These are phyloP conservation scores for Tubosaeta sp. DNA, from an alignment of 768 basidiomycete genomes.

Conservation along the genomic window DNA sequence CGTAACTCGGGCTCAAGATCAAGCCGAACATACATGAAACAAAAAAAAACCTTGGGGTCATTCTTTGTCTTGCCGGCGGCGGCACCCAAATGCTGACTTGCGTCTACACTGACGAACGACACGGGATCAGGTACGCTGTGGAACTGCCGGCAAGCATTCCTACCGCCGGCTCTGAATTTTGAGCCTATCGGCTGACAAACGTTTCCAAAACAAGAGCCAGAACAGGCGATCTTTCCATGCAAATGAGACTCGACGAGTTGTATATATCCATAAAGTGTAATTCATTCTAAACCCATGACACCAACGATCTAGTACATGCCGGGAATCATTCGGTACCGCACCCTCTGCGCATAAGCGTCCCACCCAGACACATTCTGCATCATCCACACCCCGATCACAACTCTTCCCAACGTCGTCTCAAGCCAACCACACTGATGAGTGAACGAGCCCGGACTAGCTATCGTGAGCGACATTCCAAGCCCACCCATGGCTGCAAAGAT, in stretches of 20 bases:
- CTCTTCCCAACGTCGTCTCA: constrained; percentile 11
- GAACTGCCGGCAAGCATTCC: too few species aligned
- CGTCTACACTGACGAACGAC: too few species aligned
- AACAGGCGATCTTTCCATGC: background rate
- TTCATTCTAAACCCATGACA: background rate
- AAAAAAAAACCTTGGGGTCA: too few species aligned
- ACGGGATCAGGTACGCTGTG: too few species aligned
- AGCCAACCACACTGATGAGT: constrained; percentile 25
- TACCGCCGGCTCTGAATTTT: background rate
- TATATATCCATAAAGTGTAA: background rate
- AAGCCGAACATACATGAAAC: too few species aligned
- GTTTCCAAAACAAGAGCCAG: background rate
- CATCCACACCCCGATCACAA: constrained; percentile 26
- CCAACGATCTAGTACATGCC: constrained; percentile 16
- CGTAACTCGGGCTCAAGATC: too few species aligned
- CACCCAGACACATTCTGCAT: constrained; percentile 22
- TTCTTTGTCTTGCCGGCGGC: too few species aligned
- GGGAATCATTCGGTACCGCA: constrained; percentile 27
- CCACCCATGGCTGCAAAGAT: constrained; percentile 19
- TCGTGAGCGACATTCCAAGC: constrained; percentile 30
- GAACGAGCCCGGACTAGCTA: constrained; percentile 30
- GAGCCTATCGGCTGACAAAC: background rate
- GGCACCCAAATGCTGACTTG: too few species aligned
- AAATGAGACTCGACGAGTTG: background rate
- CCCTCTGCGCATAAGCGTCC: constrained; percentile 19